Evolutionary conservation across 495 filamentous ascomycete genomes (phyloP), one percentile per base, ranked within the genome.

Genomic region (Xylaria intraflava): DNA sequence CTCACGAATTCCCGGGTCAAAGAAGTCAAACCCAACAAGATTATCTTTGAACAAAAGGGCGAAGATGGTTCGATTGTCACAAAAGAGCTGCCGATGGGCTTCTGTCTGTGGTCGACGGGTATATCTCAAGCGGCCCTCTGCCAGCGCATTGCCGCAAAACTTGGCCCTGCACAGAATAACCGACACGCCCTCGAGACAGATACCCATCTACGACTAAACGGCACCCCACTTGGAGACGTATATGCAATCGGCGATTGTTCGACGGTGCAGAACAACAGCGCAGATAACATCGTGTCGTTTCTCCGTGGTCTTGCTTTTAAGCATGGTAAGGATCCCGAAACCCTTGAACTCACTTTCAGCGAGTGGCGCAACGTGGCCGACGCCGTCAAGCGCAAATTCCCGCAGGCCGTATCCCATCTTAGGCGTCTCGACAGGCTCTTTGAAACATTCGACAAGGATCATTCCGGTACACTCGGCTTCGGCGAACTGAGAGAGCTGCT

Each of bases 41-140:
- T 99, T 41, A 66, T 96, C 16, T 97, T 95, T 74, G 85, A 83
- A 3, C 92, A 99, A 67, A 81, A 86, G 51, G 72, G 72, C 52
- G 81, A 86, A 33, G 72, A 87, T 51, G 90, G 90, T 30, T 79
- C 85, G 46, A 72, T 81, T 2, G 60, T 96, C 31, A 85, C 83
- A 20, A 99, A 97, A 67, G 91, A 97, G 53, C 83, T 99, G 3
- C 94, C 94, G 0, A 94, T 89, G 76, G 92, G 87, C 43, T 95
- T 99, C 71, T 97, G 93, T 62, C 76, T 99, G 6, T 99, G 94
- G 94, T 97, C 93, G 0, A 99, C 94, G 1, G 94, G 94, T 51
- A 92, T 99, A 36, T 85, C 90, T 0, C 93, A 95, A 66, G 85
- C 87, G 16, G 82, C 86, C 10, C 81, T 99, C 58, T 86, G 80